These are phyloP conservation scores for Tuber magnatum DNA, from an alignment of 495 filamentous ascomycete species.

Conservation along the genomic window DNA sequence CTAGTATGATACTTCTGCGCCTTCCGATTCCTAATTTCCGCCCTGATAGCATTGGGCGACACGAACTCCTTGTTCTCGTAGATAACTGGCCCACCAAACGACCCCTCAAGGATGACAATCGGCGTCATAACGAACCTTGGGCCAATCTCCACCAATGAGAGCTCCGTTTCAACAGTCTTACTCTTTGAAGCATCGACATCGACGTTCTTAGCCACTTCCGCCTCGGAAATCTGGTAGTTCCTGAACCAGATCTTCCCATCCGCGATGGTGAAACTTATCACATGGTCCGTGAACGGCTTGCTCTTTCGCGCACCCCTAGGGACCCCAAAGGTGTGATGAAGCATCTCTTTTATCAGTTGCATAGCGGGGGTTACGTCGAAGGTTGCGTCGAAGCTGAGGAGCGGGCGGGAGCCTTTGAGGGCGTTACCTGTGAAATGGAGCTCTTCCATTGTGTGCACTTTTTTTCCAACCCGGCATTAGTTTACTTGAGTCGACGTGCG, in stretches of 20 bases:
- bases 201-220: slow-evolving; percentile 45
- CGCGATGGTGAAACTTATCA: slow-evolving; percentile 83
- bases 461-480: background rate
- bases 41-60: slow-evolving; percentile 84
- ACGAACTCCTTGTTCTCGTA: slow-evolving; percentile 99
- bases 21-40: slow-evolving; percentile 66
- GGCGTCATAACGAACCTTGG: slow-evolving; percentile 92
- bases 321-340: slow-evolving; percentile 88
- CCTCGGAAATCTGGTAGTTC: slow-evolving; percentile 84
- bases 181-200: slow-evolving; percentile 36
- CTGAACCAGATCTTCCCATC: slow-evolving; percentile 97
- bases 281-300: slow-evolving; percentile 94
- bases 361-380: slow-evolving; percentile 72
- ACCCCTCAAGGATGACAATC: slow-evolving; percentile 89
- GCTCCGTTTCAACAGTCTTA: slow-evolving; percentile 53
- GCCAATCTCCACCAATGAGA: slow-evolving; percentile 86
- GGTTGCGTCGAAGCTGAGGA: slow-evolving; percentile 80
- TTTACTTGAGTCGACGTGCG: background rate
- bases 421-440: slow-evolving; percentile 96
- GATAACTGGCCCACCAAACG: slow-evolving; percentile 92
- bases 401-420: slow-evolving; percentile 86
- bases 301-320: slow-evolving; percentile 77
- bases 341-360: slow-evolving; percentile 72
- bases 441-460: slow-evolving; percentile 90
- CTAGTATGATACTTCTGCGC: slow-evolving; percentile 67